Conservation (phyloP, 2,329 filamentous ascomycete genomes). For the Colletotrichum godetiae region DNA sequence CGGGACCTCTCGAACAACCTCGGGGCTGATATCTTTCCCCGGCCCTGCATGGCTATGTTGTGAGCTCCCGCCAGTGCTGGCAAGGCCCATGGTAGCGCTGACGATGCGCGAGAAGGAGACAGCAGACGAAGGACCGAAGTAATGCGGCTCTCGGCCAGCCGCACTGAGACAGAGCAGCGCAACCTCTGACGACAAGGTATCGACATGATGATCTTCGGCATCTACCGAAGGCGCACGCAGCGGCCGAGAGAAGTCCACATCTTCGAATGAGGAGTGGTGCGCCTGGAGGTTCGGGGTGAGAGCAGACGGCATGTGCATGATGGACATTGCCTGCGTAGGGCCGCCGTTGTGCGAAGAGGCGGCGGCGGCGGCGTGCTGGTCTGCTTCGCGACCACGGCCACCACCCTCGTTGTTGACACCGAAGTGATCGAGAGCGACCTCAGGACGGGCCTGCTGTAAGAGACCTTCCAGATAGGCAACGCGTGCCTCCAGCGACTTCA, state of each 20-base stretch:
- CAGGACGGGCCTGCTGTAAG: constrained; percentile 42
- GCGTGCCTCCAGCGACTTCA: constrained; percentile 43
- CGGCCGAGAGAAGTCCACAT: neutral
- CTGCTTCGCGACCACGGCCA: neutral
- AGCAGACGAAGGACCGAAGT: constrained; percentile 50
- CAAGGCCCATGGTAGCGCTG: constrained; percentile 39
- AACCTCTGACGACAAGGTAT: constrained; percentile 43
- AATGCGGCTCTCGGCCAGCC: constrained; percentile 48
- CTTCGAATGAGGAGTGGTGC: neutral
- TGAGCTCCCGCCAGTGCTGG: constrained; percentile 19
- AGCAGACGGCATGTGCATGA: neutral
- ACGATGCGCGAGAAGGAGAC: constrained; percentile 46
- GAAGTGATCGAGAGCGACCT: constrained; percentile 40
- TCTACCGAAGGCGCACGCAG: constrained; percentile 9
- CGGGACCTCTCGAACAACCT: constrained; percentile 1
- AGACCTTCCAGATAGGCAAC: constrained; percentile 45
- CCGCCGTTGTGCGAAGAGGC: neutral
- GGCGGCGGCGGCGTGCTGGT: neutral
- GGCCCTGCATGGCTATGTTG: constrained; percentile 16
- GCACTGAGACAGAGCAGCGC: constrained; percentile 45
- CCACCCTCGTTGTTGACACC: neutral
- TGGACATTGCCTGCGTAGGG: neutral
- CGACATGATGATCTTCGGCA: constrained; percentile 26
- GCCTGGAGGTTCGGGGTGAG: neutral
- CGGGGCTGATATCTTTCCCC: neutral